Evolutionary conservation across 169 alveolate genomes (phyloP).

Genomic region (Plasmodium gonderi): DNA sequence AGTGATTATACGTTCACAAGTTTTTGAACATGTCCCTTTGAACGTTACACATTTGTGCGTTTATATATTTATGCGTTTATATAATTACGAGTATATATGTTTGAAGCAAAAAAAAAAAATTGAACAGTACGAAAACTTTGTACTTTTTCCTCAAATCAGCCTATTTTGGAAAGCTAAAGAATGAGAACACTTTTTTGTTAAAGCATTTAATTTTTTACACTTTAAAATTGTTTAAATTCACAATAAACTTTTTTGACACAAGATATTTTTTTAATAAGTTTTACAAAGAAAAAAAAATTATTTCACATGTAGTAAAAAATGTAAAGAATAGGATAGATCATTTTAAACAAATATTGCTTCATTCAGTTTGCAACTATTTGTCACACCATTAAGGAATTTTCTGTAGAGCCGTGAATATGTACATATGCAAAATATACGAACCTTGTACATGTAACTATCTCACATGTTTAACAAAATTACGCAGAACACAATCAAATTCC

Average conservation of each 20-base stretch:
- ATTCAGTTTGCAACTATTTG: not conserved
- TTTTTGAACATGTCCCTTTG: too few relatives aligned
- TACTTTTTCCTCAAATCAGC: not conserved
- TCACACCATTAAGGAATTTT: not conserved
- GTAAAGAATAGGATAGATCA: not conserved
- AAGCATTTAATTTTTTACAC: not conserved
- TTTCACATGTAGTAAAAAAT: not conserved
- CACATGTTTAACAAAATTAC: not conserved
- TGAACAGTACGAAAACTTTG: not conserved
- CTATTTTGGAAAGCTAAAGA: not conserved
- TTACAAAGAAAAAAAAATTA: not conserved
- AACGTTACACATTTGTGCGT: not conserved
- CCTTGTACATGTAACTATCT: not conserved
- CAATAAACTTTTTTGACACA: not conserved
- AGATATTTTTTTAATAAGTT: not conserved
- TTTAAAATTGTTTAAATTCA: not conserved
- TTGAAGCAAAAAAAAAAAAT: not conserved
- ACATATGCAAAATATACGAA: not conserved
- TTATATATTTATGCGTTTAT: constrained; percentile 1
- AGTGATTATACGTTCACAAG: not conserved
- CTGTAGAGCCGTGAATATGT: not conserved
- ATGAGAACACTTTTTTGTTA: not conserved
- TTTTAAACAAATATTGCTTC: not conserved
- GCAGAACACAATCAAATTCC: not conserved
- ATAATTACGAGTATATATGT: not conserved